phyloP scores from a whole-genome alignment of 192 early-diverging fungal genomes.

The Gaertneriomyces semiglobifer region DNA sequence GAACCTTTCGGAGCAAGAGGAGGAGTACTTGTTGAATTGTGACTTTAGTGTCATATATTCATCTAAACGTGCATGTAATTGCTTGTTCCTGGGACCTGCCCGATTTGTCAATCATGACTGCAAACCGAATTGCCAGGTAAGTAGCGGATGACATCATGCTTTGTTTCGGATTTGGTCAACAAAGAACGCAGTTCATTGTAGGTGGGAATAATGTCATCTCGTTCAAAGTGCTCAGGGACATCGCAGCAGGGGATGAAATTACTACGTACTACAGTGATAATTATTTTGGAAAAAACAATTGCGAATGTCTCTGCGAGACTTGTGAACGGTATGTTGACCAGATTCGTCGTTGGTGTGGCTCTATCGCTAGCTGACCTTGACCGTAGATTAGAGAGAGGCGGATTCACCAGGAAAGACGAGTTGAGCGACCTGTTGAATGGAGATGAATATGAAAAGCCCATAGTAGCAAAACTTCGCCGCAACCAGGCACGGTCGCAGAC shows the following conservation, averaged over 20 bases:
- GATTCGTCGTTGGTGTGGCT: not conserved
- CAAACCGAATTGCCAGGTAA: constrained; percentile 56
- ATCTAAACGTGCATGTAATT: constrained; percentile 50
- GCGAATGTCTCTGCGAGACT: constrained; percentile 68
- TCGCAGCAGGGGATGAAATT: constrained; percentile 68
- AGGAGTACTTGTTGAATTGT: constrained; percentile 36
- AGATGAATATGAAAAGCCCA: constrained; percentile 2
- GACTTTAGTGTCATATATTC: constrained; percentile 72
- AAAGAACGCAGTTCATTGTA: constrained; percentile 28
- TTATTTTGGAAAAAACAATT: constrained; percentile 68
- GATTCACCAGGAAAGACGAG: constrained; percentile 5
- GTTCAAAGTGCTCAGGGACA: constrained; percentile 65
- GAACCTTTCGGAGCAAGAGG: constrained; percentile 44
- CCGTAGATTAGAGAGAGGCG: constrained; percentile 6
- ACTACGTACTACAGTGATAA: constrained; percentile 62
- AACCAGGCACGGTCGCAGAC: constrained; percentile 18
- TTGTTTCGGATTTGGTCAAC: not conserved
- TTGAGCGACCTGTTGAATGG: not conserved
- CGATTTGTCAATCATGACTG: constrained; percentile 78
- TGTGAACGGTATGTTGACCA: constrained; percentile 57
- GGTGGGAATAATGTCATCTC: constrained; percentile 44
- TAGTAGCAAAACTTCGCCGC: constrained; percentile 7
- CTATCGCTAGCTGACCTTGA: not conserved
- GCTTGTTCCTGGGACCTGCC: constrained; percentile 67
- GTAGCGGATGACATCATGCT: not conserved